These are phyloP conservation scores for Tulasnella sp. DNA, from an alignment of 768 basidiomycete genomes.

Conservation along the genomic window DNA sequence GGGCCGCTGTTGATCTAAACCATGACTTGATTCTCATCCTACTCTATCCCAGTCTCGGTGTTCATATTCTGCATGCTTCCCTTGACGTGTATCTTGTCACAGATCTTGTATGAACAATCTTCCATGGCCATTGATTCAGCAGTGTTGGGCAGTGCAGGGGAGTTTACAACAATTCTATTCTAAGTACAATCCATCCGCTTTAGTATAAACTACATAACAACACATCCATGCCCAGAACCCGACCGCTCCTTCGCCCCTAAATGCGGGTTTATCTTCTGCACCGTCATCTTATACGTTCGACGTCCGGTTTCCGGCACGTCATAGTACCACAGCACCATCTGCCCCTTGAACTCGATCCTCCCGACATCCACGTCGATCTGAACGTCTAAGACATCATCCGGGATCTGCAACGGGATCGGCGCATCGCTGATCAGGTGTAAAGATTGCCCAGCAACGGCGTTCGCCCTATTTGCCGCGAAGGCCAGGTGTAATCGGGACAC, in stretches of 20 bases:
- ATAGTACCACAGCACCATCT: conserved; percentile 12
- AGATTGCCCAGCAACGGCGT: background rate
- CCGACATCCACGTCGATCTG: conserved; percentile 12
- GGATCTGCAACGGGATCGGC: conserved; percentile 6
- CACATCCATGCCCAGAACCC: background rate
- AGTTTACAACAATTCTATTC: background rate
- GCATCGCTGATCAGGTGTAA: conserved; percentile 9
- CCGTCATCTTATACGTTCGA: conserved; percentile 1
- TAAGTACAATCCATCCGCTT: background rate
- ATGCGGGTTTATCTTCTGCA: background rate
- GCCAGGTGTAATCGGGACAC: conserved; percentile 6
- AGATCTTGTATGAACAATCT: too few species aligned
- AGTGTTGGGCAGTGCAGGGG: too few species aligned
- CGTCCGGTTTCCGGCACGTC: background rate
- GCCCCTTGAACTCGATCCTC: background rate
- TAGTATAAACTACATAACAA: background rate
- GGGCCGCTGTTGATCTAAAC: too few species aligned
- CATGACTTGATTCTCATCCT: too few species aligned
- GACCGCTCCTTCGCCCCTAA: background rate
- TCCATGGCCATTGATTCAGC: too few species aligned
- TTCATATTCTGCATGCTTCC: too few species aligned
- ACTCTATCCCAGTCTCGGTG: too few species aligned
- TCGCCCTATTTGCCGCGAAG: conserved; percentile 3
- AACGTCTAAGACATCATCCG: conserved; percentile 5
- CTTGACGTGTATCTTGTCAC: too few species aligned